Evolutionary conservation across 2,329 filamentous ascomycete species (phyloP), one percentile per base, ranked within the genome.

Genomic region (Trichoderma semiorbis): DNA sequence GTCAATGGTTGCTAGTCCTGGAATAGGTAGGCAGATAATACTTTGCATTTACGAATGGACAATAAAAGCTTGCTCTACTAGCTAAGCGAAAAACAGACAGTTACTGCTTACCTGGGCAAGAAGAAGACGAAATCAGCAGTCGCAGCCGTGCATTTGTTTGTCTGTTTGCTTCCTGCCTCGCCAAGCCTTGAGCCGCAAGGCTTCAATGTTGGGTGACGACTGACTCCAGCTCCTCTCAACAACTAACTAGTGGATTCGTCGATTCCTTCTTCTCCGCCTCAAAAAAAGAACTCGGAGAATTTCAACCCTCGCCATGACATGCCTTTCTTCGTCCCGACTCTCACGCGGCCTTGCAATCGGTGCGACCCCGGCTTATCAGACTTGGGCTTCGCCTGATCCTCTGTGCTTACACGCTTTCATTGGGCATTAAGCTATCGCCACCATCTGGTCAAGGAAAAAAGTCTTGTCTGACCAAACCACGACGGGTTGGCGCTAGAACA

Each of bases 401-500:
- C 50, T 3, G 64, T 21, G 50, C 50, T 67, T 28, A 39, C n/a
- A 53, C 3, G 21, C 21, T 53, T 57, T 24, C 64, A 18, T 39
- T 53, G 47, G 28, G 34, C 60, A 26, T 39, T 28, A 39, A 39
- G 53, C 53, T 28, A 58, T 30, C 26, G 30, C 47, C 63, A 24
- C 30, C 26, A 16, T 57, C 34, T 36, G 43, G 11, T 26, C 30
- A 30, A n/a, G 34, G 16, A 12, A 60, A 55, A 32, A 43, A 63
- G 60, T 36, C 55, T 68, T 60, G 66, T 28, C 39, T 69, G 55
- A 61, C 55, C 53, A 26, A 69, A 61, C 66, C 60, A 69, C 66
- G 66, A 69, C 66, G 3, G 43, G 66, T 43, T 24, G 34, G 66
- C 47, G 47, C 36, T 69, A 69, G 66, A 61, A 26, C n/a, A 43